A percentile compares a stretch with the other conserved stretches of the same genome.
Evolutionary conservation across 345 rosid species (phyloP).

Genomic region (Lumnitzera racemosa): DNA sequence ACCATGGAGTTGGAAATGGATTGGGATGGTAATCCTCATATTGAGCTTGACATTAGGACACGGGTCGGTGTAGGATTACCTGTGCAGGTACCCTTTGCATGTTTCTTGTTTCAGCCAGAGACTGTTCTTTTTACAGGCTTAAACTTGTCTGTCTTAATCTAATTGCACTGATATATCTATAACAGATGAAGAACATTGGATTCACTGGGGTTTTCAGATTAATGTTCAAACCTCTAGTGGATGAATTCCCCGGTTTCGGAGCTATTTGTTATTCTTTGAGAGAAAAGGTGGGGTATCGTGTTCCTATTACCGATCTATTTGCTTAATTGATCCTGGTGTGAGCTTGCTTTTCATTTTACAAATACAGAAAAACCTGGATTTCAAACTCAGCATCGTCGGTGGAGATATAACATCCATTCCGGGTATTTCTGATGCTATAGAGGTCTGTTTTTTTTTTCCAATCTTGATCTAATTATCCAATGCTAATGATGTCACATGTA

Average conservation of each 20-base stretch:
- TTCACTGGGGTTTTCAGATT: conserved; percentile 93
- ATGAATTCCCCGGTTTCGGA: conserved; percentile 83
- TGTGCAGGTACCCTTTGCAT: conserved; percentile 44
- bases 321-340: not conserved
- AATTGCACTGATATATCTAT: conserved; percentile 10
- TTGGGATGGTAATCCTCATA: conserved; percentile 89
- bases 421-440: conserved; percentile 75
- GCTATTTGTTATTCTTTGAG: conserved; percentile 75
- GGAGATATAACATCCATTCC: conserved; percentile 81
- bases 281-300: conserved; percentile 42
- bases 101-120: not conserved
- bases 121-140: not conserved
- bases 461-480: not conserved
- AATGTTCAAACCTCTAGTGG: conserved; percentile 79
- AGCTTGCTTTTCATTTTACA: conserved; percentile 1
- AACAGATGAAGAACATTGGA: conserved; percentile 77
- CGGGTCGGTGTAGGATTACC: conserved; percentile 71
- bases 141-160: not conserved
- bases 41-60: conserved; percentile 68
- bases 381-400: conserved; percentile 67
- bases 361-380: conserved; percentile 71
- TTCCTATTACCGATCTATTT: not conserved
- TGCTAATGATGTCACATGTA: too few relatives aligned
- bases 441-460: conserved; percentile 40
- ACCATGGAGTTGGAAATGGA: conserved; percentile 88